Evolutionary conservation across 805 yeast species (phyloP).

Genomic region (Jamesozyma hellenica): DNA sequence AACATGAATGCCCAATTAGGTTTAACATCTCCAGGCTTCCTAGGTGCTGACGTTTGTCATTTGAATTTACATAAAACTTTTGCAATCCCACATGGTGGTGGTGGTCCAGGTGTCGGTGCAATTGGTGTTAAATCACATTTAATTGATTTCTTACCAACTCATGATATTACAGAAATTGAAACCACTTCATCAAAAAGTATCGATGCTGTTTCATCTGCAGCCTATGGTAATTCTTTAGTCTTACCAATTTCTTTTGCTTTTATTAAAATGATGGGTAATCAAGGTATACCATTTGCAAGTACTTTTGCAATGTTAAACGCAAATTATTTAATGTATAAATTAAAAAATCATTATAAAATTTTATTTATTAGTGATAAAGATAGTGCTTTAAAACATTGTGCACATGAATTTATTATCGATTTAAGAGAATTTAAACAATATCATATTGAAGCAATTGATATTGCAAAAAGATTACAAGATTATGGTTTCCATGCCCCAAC

Average conservation of each 20-base stretch:
- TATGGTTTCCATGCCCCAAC: constrained; percentile 99
- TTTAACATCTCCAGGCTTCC: constrained; percentile 90
- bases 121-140: constrained; percentile 84
- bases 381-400: constrained; percentile 60
- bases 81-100: constrained; percentile 98
- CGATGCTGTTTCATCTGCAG: constrained; percentile 80
- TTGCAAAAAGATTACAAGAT: constrained; percentile 94
- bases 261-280: constrained; percentile 86
- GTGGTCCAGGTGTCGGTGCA: constrained; percentile 99
- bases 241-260: constrained; percentile 91
- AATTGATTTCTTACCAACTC: constrained; percentile 72
- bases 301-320: constrained; percentile 89
- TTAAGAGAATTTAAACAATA: constrained; percentile 68
- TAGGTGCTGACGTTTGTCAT: constrained; percentile 98
- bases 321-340: constrained; percentile 81
- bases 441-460: constrained; percentile 90
- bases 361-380: constrained; percentile 44
- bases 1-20: constrained; percentile 99
- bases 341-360: constrained; percentile 61
- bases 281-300: constrained; percentile 77
- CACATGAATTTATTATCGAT: constrained; percentile 93
- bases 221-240: constrained; percentile 90
- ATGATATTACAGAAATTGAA: constrained; percentile 39
- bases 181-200: constrained; percentile 37
- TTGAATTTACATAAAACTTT: constrained; percentile 94